Evolutionary conservation across 2,329 filamentous ascomycete genomes (phyloP), one percentile per base, ranked within the genome.

Genomic region (Colletotrichum limetticola): DNA sequence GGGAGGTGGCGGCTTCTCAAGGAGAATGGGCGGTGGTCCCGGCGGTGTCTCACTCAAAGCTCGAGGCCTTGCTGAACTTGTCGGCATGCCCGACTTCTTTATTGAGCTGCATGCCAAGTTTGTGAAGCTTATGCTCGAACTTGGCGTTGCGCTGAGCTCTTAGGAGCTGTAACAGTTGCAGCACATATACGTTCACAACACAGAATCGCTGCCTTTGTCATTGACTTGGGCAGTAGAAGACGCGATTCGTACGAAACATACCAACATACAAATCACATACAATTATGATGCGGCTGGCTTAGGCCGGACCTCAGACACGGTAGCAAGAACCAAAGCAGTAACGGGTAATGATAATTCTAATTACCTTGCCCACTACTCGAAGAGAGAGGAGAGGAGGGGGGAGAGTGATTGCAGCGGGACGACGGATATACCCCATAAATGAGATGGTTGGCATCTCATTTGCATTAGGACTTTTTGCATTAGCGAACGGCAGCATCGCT

Each of bases 51-150:
- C 87, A 26, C 84, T 88, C 55, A 90, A 88, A 75, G 86, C 90
- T 52, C 87, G 90, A 53, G 91, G 91, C 3, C 82, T 93, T 61
- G 90, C 91, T 0, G 91, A 93, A 81, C 84, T 93, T 53, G 89
- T 92, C 32, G 91, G 91, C 24, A 83, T 90, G 76, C 90, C 91
- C 5, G 91, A 93, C 78, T 91, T 93, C 77, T 93, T 93, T 76
- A 89, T 93, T 68, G 88, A 92, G 82, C 82, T 93, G 73, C 91
- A 93, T 79, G 83, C 86, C 52, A 86, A 87, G 74, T 93, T 93
- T 78, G 91, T 93, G 30, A 86, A 87, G 77, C 83, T 93, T 53
- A 82, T 93, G 65, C 84, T 91, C 19, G 89, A 92, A 79, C 83
- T 91, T 32, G 87, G 88, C 19, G 86, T 90, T 14, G 85, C 86